These are phyloP conservation scores for Aspergillus pseudoviridinutans DNA, from an alignment of 2,329 filamentous ascomycete genomes.

Conservation along the genomic window DNA sequence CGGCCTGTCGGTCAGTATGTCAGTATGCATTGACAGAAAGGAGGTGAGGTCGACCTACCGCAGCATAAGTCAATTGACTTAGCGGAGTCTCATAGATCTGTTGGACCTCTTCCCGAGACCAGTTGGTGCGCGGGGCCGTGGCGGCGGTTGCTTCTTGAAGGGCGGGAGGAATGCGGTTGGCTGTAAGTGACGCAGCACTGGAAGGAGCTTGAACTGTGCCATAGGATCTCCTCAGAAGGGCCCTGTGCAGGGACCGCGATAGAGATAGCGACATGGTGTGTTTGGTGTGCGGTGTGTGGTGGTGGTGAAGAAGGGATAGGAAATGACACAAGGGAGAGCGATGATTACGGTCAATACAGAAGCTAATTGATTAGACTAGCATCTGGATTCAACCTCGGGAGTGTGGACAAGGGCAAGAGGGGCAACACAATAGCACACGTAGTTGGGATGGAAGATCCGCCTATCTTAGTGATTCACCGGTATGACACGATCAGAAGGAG, in stretches of 20 bases:
- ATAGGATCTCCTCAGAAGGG: conserved; percentile 30
- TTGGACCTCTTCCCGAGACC: conserved; percentile 77
- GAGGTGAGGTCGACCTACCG: conserved; percentile 50
- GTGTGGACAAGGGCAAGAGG: neutral
- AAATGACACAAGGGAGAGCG: neutral
- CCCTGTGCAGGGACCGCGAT: conserved; percentile 25
- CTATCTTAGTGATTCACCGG: neutral
- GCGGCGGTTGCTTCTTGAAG: conserved; percentile 36
- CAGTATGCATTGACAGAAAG: neutral
- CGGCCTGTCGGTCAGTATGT: conserved; percentile 53
- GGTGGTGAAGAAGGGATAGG: neutral
- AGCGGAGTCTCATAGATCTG: conserved; percentile 78
- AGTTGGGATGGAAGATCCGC: no score
- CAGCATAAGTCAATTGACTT: conserved; percentile 71
- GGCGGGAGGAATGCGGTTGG: conserved; percentile 27
- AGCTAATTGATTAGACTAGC: neutral
- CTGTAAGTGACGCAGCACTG: conserved; percentile 25
- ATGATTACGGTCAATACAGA: neutral
- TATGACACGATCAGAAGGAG: neutral
- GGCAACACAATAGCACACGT: neutral
- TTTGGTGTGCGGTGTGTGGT: neutral
- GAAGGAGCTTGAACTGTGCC: conserved; percentile 38
- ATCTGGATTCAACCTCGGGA: neutral
- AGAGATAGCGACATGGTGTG: conserved; percentile 26
- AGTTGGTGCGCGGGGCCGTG: conserved; percentile 60